These are phyloP conservation scores for Nitzschia sp. DNA, from an alignment of 108 stramenopile genomes.

Conservation along the genomic window DNA sequence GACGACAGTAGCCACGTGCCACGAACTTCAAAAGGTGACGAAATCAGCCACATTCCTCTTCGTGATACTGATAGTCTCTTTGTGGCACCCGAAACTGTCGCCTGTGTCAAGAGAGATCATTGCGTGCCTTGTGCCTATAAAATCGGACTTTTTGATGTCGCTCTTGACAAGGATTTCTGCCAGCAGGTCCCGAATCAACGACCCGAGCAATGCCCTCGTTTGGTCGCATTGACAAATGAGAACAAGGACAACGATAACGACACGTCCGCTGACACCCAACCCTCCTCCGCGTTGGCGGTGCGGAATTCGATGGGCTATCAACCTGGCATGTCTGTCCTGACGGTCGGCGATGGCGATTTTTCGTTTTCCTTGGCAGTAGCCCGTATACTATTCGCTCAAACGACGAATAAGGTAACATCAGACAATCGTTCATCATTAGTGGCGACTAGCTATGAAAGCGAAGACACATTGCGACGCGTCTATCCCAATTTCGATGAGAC, in stretches of 20 bases:
- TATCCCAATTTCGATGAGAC: slow-evolving; percentile 70
- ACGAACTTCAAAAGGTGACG: too few species aligned
- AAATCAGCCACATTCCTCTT: neutral
- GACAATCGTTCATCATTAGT: slow-evolving; percentile 27
- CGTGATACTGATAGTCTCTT: slow-evolving; percentile 15
- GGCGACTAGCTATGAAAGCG: slow-evolving; percentile 79
- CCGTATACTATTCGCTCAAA: slow-evolving; percentile 30
- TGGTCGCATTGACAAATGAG: neutral
- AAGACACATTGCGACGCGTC: slow-evolving; percentile 51
- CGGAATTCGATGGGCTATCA: slow-evolving; percentile 48
- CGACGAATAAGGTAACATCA: slow-evolving; percentile 1
- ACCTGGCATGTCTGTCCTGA: slow-evolving; percentile 68
- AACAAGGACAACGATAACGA: neutral
- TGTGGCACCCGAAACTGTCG: slow-evolving; percentile 24
- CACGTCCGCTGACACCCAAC: too few species aligned
- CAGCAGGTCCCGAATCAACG: slow-evolving; percentile 62
- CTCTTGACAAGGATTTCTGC: slow-evolving; percentile 69
- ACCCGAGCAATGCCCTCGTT: slow-evolving; percentile 78
- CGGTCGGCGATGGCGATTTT: slow-evolving; percentile 93
- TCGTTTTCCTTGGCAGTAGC: slow-evolving; percentile 84
- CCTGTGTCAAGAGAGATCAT: slow-evolving; percentile 28
- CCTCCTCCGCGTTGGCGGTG: neutral
- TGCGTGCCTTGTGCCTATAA: slow-evolving; percentile 91
- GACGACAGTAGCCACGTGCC: too few species aligned
- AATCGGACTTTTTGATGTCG: slow-evolving; percentile 66